phyloP scores from a whole-genome alignment of 2,329 filamentous ascomycete genomes.

The Calonectria montana region DNA sequence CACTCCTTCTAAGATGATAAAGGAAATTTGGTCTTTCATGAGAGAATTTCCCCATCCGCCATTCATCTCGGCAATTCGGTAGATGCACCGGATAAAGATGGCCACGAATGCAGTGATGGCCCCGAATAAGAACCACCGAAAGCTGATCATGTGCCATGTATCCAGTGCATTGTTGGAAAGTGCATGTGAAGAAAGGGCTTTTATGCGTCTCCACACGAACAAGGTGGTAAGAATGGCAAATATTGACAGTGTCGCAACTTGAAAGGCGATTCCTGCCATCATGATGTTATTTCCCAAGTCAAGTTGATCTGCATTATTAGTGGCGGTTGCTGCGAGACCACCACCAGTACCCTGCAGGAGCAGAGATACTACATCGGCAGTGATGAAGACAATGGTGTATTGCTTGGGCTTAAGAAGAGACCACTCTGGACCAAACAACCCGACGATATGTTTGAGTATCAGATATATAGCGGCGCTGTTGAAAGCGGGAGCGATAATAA shows the following conservation, averaged over 20 bases:
- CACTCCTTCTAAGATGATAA: conserved; percentile 65
- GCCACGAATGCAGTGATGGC: conserved; percentile 2
- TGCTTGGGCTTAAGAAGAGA: background rate
- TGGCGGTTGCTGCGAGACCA: background rate
- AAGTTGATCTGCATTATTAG: conserved; percentile 28
- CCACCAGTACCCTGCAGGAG: background rate
- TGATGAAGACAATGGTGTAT: conserved; percentile 1
- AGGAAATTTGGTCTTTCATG: conserved; percentile 63
- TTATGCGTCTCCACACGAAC: background rate
- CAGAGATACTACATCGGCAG: background rate
- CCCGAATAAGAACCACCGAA: conserved; percentile 7
- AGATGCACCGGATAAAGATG: conserved; percentile 72
- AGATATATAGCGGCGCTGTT: conserved; percentile 26
- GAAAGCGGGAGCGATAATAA: conserved; percentile 22
- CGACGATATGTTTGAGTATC: conserved; percentile 2
- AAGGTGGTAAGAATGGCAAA: conserved; percentile 49
- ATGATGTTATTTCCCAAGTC: conserved; percentile 68
- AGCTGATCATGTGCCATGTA: background rate
- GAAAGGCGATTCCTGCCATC: conserved; percentile 70
- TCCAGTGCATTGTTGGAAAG: conserved; percentile 48
- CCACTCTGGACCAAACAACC: conserved; percentile 5
- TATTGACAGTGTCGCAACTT: conserved; percentile 64
- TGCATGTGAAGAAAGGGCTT: background rate
- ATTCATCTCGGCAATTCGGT: conserved; percentile 72
- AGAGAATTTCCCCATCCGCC: conserved; percentile 70